A percentile compares a stretch with the other conserved stretches of the same genome.
Evolutionary conservation across 2,329 filamentous ascomycete genomes (phyloP).

Genomic region (Sclerotinia borealis): DNA sequence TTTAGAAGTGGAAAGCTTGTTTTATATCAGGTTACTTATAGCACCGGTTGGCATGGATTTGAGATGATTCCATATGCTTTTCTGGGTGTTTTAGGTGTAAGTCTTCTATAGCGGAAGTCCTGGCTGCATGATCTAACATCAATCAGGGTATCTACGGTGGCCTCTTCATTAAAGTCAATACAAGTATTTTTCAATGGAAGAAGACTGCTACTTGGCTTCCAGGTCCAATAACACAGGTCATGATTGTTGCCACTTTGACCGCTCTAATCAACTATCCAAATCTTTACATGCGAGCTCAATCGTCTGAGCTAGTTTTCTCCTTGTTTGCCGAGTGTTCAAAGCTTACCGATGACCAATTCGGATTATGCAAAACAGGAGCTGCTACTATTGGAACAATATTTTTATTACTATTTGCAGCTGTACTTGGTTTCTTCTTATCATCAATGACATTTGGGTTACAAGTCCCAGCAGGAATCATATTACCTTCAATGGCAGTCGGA

Average conservation of each 20-base stretch:
- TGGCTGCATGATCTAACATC: conserved; percentile 16
- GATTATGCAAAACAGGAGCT: conserved; percentile 81
- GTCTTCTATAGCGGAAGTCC: conserved; percentile 21
- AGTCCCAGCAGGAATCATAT: conserved; percentile 89
- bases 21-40: conserved; percentile 92
- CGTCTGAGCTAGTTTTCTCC: conserved; percentile 83
- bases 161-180: conserved; percentile 91
- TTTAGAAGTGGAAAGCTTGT: conserved; percentile 95
- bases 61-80: conserved; percentile 84
- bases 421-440: conserved; percentile 79
- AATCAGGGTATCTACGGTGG: conserved; percentile 79
- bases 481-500: conserved; percentile 94
- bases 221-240: conserved; percentile 72
- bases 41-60: conserved; percentile 86
- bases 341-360: conserved; percentile 77
- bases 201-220: conserved; percentile 59
- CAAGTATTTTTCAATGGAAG: conserved; percentile 77
- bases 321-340: conserved; percentile 88
- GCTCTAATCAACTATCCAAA: conserved; percentile 93
- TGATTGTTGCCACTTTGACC: conserved; percentile 71
- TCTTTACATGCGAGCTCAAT: conserved; percentile 90
- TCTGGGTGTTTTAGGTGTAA: conserved; percentile 73
- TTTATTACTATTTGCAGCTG: conserved; percentile 72
- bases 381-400: conserved; percentile 78
- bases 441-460: conserved; percentile 88